These are phyloP conservation scores for Dactylellina haptotyla DNA, from an alignment of 2,329 filamentous ascomycete genomes.

Conservation along the genomic window DNA sequence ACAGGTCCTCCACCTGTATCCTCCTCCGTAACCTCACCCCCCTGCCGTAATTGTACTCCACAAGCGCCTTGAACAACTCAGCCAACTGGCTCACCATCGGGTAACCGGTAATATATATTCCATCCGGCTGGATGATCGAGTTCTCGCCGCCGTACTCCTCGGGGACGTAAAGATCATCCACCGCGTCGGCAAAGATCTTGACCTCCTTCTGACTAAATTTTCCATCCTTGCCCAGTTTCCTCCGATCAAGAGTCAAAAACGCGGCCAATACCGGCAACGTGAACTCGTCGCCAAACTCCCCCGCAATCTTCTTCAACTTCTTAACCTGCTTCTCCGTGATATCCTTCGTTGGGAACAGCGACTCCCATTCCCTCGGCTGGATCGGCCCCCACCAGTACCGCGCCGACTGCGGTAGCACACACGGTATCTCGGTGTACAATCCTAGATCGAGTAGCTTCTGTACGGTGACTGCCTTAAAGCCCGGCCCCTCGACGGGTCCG, in stretches of 20 bases:
- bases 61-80: constrained; percentile 29
- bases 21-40: constrained; percentile 24
- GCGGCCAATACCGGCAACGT: constrained; percentile 34
- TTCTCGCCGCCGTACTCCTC: constrained; percentile 42
- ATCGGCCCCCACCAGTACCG: constrained; percentile 48
- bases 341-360: constrained; percentile 11
- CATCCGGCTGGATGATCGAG: constrained; percentile 35
- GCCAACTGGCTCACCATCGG: constrained; percentile 45
- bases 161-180: constrained; percentile 39
- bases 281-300: constrained; percentile 36
- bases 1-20: constrained; percentile 21
- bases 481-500: constrained; percentile 37
- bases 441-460: constrained; percentile 33
- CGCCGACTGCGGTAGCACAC: constrained; percentile 18
- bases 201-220: constrained; percentile 34
- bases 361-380: constrained; percentile 34
- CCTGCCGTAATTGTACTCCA: constrained; percentile 48
- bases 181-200: constrained; percentile 38
- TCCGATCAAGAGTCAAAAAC: constrained; percentile 37
- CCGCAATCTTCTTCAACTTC: constrained; percentile 22
- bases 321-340: constrained; percentile 31
- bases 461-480: constrained; percentile 49
- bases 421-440: constrained; percentile 37
- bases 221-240: constrained; percentile 34
- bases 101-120: constrained; percentile 38